A percentile compares a stretch with the other conserved stretches of the same genome.
Evolutionary conservation across 1,139 yeast species (phyloP).

Genomic region (Candida sanyaensis): DNA sequence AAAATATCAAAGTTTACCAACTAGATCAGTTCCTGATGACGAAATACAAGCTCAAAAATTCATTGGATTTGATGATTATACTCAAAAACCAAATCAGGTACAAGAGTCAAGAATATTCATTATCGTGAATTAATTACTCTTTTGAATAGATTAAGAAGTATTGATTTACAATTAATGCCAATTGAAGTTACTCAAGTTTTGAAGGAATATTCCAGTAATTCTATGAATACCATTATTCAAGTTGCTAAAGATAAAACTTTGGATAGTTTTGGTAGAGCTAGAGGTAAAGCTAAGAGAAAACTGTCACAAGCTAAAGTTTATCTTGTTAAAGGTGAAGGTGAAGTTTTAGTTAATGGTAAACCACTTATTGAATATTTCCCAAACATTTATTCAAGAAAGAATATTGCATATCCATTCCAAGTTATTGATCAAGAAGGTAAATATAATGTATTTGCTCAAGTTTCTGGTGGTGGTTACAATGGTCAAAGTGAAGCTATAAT

Average conservation of each 20-base stretch:
- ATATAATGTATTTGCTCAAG: constrained; percentile 79
- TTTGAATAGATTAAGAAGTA: constrained; percentile 69
- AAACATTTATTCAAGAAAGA: constrained; percentile 67
- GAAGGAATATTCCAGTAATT: constrained; percentile 44
- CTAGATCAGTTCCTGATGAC: constrained; percentile 44
- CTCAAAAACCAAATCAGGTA: constrained; percentile 63
- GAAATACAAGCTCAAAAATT: constrained; percentile 40
- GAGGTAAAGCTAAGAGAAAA: constrained; percentile 82
- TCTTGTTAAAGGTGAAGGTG: constrained; percentile 76
- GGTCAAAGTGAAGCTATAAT: constrained; percentile 94
- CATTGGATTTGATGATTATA: constrained; percentile 68
- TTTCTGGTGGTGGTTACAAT: constrained; percentile 88
- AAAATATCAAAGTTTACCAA: constrained; percentile 65
- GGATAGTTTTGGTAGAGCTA: constrained; percentile 79
- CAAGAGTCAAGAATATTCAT: constrained; percentile 69
- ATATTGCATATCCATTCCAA: constrained; percentile 75
- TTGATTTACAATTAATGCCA: constrained; percentile 82
- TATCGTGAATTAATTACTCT: constrained; percentile 63
- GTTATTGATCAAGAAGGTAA: constrained; percentile 70
- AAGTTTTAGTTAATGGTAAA: constrained; percentile 72
- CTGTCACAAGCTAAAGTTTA: constrained; percentile 74
- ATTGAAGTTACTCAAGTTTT: constrained; percentile 61
- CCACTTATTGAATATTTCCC: constrained; percentile 67
- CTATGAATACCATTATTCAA: constrained; percentile 9
- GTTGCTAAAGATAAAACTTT: constrained; percentile 45